Evolutionary conservation across 768 basidiomycete species (phyloP).

Genomic region (Russula olivacea): DNA sequence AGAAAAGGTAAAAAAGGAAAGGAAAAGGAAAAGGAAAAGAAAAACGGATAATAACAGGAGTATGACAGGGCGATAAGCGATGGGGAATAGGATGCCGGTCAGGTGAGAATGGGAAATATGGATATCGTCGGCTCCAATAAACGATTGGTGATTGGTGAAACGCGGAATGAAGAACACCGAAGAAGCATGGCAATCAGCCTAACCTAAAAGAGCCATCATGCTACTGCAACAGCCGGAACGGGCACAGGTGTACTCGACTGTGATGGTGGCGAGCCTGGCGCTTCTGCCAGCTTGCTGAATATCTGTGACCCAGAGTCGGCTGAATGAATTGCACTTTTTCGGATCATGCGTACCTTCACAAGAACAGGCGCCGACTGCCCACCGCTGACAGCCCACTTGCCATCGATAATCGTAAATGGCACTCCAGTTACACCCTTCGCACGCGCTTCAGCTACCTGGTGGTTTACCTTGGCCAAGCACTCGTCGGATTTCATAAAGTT

Average conservation of each 20-base stretch:
- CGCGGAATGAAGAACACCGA: not conserved
- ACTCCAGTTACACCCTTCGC: constrained; percentile 69
- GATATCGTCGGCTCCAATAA: constrained; percentile 20
- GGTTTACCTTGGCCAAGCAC: constrained; percentile 55
- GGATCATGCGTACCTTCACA: constrained; percentile 45
- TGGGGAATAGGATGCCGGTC: not conserved
- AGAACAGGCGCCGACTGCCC: constrained; percentile 69
- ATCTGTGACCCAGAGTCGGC: constrained; percentile 6
- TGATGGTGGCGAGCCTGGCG: constrained; percentile 11
- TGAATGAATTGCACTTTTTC: not conserved
- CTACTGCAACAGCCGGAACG: constrained; percentile 16
- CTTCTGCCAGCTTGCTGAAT: constrained; percentile 23
- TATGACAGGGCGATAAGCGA: not conserved
- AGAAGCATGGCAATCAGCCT: not conserved
- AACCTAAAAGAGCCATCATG: constrained; percentile 11
- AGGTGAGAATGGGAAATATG: constrained; percentile 5
- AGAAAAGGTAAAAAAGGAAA: not conserved
- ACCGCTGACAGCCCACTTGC: constrained; percentile 71
- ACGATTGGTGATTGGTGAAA: not conserved
- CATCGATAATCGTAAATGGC: constrained; percentile 73
- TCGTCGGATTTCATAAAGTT: constrained; percentile 63
- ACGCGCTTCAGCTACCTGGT: constrained; percentile 56
- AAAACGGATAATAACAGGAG: not conserved
- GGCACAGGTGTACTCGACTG: constrained; percentile 14
- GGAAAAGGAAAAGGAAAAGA: too few relatives aligned